Evolutionary conservation across 306 rosid genomes (phyloP), one percentile per base, ranked within the genome.

Genomic region (Sesbania bispinosa): DNA sequence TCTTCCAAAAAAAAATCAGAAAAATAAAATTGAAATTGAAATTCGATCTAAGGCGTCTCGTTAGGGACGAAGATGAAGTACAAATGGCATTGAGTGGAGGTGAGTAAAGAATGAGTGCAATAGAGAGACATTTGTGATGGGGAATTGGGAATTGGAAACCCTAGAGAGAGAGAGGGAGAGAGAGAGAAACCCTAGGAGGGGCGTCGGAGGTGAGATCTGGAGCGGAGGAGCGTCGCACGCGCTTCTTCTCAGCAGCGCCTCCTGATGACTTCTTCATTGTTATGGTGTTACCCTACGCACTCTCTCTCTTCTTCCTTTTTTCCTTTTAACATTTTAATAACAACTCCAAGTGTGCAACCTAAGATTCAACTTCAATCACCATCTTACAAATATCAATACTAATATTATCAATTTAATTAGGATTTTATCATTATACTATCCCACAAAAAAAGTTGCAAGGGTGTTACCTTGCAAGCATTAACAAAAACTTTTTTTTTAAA

Each of bases 161-260:
- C 83, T 76, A 68, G 21, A n/a, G n/a, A n/a, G n/a, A n/a, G n/a
- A n/a, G n/a, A n/a, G n/a, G 73, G 59, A 30, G 41, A 46, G 64
- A 80, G 72, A 29, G 8, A 63, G 74, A 59, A 81, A 89, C 96
- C 96, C 86, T 93, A 33, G 91, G 97, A 79, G 96, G 89, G 2
- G 81, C 86, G 75, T 91, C 99, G 48, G 93, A 78, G 82, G 72
- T 77, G 88, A 83, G 92, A 89, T 95, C 99, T 81, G 79, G 83
- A 35, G 79, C 55, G 84, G 96, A 69, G 59, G 92, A 87, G 55
- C 99, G 89, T 80, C 97, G 88, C 6, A 86, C 87, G 82, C 96
- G 87, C 76, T 95, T 95, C 92, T 91, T 95, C 85, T 95, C 99
- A 4, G 90, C 88, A 46, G 88, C 98, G 71, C 89, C 86, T 50